Evolutionary conservation across 345 rosid species (phyloP).

Genomic region (Populus tremula): DNA sequence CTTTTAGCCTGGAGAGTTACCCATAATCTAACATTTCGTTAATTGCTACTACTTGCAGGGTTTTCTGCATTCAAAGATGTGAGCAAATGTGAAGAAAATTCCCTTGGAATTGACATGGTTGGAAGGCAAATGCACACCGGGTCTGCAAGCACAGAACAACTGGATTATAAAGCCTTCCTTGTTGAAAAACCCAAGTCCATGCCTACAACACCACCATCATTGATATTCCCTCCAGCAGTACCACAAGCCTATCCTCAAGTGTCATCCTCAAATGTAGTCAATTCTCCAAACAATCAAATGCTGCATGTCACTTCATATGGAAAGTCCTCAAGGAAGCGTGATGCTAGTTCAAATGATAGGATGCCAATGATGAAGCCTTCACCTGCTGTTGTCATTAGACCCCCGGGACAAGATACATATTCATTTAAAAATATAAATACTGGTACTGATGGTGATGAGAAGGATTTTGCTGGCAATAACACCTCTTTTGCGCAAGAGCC

Average conservation of each 20-base stretch:
- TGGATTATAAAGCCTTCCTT: constrained; percentile 27
- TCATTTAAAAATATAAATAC: constrained; percentile 8
- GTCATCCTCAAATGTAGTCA: constrained; percentile 29
- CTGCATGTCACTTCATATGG: constrained; percentile 23
- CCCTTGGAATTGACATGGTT: constrained; percentile 22
- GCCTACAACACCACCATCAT: constrained; percentile 28
- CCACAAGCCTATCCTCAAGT: constrained; percentile 30
- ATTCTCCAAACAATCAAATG: constrained; percentile 31
- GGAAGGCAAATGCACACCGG: constrained; percentile 28
- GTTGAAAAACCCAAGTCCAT: constrained; percentile 32
- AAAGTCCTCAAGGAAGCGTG: constrained; percentile 22
- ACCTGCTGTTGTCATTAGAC: constrained; percentile 21
- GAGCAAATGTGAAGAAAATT: constrained; percentile 31
- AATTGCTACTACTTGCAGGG: constrained; percentile 34
- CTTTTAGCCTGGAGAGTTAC: background rate
- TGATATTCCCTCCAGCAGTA: constrained; percentile 35
- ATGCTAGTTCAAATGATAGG: constrained; percentile 14
- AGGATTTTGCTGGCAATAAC: constrained; percentile 15
- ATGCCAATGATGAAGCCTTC: constrained; percentile 18
- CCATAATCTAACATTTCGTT: background rate
- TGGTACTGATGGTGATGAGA: constrained; percentile 16
- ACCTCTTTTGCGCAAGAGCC: constrained; percentile 30
- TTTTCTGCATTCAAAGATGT: constrained; percentile 32
- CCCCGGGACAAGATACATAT: constrained; percentile 18
- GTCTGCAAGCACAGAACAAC: constrained; percentile 26